Base-by-base conservation (phyloP, 768 basidiomycete genomes). In the Podaxis sp. region DNA sequence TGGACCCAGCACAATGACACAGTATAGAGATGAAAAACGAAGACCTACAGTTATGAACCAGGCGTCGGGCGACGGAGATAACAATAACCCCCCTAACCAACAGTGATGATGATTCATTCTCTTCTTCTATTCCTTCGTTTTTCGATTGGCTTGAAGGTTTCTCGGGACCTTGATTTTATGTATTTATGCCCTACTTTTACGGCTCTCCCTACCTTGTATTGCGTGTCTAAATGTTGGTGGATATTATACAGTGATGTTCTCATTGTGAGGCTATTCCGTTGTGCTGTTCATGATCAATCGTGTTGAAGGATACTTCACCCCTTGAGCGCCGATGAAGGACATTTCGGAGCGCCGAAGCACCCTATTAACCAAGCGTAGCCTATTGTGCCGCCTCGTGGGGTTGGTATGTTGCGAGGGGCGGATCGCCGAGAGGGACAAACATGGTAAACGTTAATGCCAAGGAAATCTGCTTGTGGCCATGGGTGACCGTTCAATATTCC, bases 1-100 rank as follows among this genome's bases (percentile, higher is more conserved):
- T 54, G 52, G 60, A 9, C 27, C 53, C 3, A 55, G 6, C 19
- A n/a, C 41, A 29, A 24, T 7, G n/a, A 22, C 52, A 9, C 51
- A 40, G 12, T 38, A 37, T n/a, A 50, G 59, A 43, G 41, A 54
- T 19, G 60, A 61, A 37, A 61, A 61, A 55, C 60, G 53, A 1
- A 17, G 41, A 12, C 53, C 52, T 27, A 49, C 25, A 22, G 37
- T 50, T 51, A 59, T 51, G 58, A 59, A 50, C 51, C 43, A 19
- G 9, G 38, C 49, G 25, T 11, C 60, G 19, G 33, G 19, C 9
- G 50, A 36, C 22, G 19, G 25, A n/a, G 50, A 51, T 2, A 25
- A 19, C 13, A n/a, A 37, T 22, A 22, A 37, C 17, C 25, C 24
- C 8, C 8, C 37, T 36, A 7, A 37, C 24, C 27, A 33, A 36